Evolutionary conservation across 805 yeast genomes (phyloP).

Genomic region (Cyberlindnera subsufficiens): DNA sequence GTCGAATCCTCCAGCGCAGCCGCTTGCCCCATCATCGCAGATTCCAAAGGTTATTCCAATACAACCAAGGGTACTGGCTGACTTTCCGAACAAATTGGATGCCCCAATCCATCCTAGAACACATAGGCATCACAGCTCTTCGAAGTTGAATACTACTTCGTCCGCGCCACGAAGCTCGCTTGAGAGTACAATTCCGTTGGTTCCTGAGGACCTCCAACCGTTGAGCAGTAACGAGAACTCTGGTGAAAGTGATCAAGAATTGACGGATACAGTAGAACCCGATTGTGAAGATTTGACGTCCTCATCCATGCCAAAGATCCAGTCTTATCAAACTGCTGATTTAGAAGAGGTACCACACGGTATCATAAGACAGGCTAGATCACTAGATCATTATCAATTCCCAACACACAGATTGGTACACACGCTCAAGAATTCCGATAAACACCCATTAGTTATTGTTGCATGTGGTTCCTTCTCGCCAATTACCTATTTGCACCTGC

Average conservation of each 20-base stretch:
- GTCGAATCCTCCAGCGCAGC: conserved; percentile 39
- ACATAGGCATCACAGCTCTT: conserved; percentile 23
- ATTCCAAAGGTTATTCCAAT: conserved; percentile 76
- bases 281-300: conserved; percentile 16
- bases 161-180: conserved; percentile 10
- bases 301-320: conserved; percentile 25
- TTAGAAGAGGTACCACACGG: conserved; percentile 97
- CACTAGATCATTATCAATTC: conserved; percentile 62
- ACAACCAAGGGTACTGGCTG: conserved; percentile 74
- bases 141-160: conserved; percentile 6
- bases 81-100: conserved; percentile 62
- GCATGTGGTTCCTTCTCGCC: conserved; percentile 98
- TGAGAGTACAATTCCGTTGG: conserved; percentile 40
- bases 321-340: conserved; percentile 70
- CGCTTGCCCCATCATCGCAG: conserved; percentile 56
- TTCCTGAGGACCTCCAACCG: conserved; percentile 54
- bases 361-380: conserved; percentile 78
- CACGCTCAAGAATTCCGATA: conserved; percentile 62
- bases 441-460: conserved; percentile 86
- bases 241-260: conserved; percentile 24
- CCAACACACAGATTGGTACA: conserved; percentile 84
- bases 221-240: conserved; percentile 35
- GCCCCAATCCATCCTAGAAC: conserved; percentile 55
- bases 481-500: conserved; percentile 84
- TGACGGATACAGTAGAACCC: conserved; percentile 7